Base-by-base conservation (phyloP, 192 early-diverging fungal species). In the Backusella westeae region DNA sequence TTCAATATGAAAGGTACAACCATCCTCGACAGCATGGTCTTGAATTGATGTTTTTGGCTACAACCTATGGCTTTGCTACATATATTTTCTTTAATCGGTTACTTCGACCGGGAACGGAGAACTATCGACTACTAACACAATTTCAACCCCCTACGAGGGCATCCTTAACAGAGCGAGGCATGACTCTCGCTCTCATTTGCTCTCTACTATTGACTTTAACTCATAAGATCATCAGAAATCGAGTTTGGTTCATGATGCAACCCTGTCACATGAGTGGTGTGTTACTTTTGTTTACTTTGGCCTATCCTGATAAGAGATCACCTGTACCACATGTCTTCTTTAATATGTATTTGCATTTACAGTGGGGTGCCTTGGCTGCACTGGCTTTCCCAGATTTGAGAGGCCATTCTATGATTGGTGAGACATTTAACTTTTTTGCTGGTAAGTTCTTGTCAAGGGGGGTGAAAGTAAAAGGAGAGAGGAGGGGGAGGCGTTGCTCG, bases 251-350 rank as follows among this genome's bases (percentile, higher is more conserved):
- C 67, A 42, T 89, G 78, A 44, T 89, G 46, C 87, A 89, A 23
- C 87, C 87, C 7, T 89, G 87, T 72, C 87, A 89, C 70, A 83
- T 89, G 85, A 86, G 83, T 32, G 83, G 81, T 12, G 74, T 89
- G 69, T 38, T 86, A 63, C 68, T 89, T 42, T 80, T 88, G 42
- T 21, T 72, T 19, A 84, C 84, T 46, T 65, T 88, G 79, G 53
- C 74, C 4, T 85, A 83, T 52, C 81, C 81, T 52, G 15, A 75
- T 32, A 88, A 83, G 71, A 77, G 74, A 29, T 86, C 85, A 53
- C 79, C 81, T 32, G 53, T 81, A 3, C 74, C 69, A 26, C 79
- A 88, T 66, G 42, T 88, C 35, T 72, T 84, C 34, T 77, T 89
- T 56, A 89, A 89, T 44, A 77, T 89, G 67, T 89, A 89, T 65